Conservation (phyloP, 441 rosid species). For the Erodium trifolium region DNA sequence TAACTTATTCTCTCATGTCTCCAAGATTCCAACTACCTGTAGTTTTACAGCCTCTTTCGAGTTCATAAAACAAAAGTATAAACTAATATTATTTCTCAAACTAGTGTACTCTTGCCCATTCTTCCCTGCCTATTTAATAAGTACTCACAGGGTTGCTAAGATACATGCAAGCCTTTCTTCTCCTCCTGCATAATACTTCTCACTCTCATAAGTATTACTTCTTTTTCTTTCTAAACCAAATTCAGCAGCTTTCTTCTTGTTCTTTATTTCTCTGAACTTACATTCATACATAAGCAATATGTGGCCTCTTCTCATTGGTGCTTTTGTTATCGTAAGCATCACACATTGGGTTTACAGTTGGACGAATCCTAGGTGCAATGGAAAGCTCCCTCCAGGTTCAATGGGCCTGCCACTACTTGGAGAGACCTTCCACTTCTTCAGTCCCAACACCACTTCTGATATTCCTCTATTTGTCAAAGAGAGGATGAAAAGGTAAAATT, state of each 20-base stretch:
- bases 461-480: slow-evolving; percentile 56
- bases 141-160: slow-evolving; percentile 31
- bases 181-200: slow-evolving; percentile 8
- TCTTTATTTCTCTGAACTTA: slow-evolving; percentile 14
- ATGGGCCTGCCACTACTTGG: slow-evolving; percentile 86
- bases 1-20: slow-evolving; percentile 21
- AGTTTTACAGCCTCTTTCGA: slow-evolving; percentile 19
- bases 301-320: slow-evolving; percentile 44
- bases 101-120: slow-evolving; percentile 20
- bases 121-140: slow-evolving; percentile 46
- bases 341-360: slow-evolving; percentile 49
- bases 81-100: slow-evolving; percentile 16
- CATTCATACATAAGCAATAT: slow-evolving; percentile 24
- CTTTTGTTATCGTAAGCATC: slow-evolving; percentile 36
- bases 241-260: slow-evolving; percentile 22
- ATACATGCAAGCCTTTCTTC: slow-evolving; percentile 48
- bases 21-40: slow-evolving; percentile 22
- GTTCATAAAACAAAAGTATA: slow-evolving; percentile 8
- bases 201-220: slow-evolving; percentile 11
- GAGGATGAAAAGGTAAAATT: slow-evolving; percentile 54
- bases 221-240: slow-evolving; percentile 34
- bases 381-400: slow-evolving; percentile 84
- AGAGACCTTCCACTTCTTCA: slow-evolving; percentile 66
- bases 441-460: slow-evolving; percentile 51
- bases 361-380: slow-evolving; percentile 76